These are phyloP conservation scores for Brassica juncea DNA, from an alignment of 345 rosid species.

Conservation along the genomic window DNA sequence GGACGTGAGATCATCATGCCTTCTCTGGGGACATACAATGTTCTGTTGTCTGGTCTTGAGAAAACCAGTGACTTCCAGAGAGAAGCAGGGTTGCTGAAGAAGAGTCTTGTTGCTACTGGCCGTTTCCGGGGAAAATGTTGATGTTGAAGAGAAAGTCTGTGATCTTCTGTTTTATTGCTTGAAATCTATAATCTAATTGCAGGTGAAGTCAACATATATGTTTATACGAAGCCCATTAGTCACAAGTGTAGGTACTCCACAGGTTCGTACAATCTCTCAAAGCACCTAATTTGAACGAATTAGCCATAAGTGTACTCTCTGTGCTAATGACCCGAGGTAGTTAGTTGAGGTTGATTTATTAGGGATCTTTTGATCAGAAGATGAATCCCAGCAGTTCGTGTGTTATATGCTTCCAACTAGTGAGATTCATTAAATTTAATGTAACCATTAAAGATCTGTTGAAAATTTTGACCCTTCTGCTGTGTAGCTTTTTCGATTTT, in stretches of 20 bases:
- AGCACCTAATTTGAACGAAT: neutral
- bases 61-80: constrained; percentile 49
- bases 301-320: neutral
- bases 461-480: neutral
- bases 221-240: neutral
- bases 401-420: neutral
- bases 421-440: neutral
- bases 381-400: neutral
- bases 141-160: neutral
- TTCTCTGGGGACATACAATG: constrained; percentile 64
- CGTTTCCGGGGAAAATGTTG: constrained; percentile 37
- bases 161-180: neutral
- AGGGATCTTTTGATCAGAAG: neutral
- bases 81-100: constrained; percentile 54
- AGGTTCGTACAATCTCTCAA: constrained; percentile 26
- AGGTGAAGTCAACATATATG: neutral
- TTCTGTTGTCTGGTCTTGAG: constrained; percentile 70
- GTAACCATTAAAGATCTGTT: neutral
- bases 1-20: constrained; percentile 50
- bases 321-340: neutral
- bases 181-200: neutral
- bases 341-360: constrained; percentile 7
- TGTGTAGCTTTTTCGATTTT: neutral
- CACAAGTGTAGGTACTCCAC: constrained; percentile 19
- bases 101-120: constrained; percentile 45